These are phyloP conservation scores for Stenogyne calaminthoides DNA, from an alignment of 305 asterid genomes.

Conservation along the genomic window DNA sequence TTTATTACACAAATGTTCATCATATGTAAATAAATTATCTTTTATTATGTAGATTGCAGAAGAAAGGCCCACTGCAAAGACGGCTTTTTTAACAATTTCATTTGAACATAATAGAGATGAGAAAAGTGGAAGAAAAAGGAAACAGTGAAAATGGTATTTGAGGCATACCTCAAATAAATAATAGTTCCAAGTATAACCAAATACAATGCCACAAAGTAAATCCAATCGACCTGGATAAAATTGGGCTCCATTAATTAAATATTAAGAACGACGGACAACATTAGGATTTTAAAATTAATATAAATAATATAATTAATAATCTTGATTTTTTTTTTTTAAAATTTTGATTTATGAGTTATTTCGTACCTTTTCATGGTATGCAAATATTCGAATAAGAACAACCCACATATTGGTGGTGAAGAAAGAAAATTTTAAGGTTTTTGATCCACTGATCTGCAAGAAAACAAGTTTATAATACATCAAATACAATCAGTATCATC, in stretches of 20 bases:
- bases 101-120: not conserved
- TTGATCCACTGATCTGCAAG: constrained; percentile 76
- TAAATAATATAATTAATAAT: not conserved
- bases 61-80: not conserved
- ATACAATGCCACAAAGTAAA: constrained; percentile 76
- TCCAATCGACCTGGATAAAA: constrained; percentile 82
- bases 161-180: constrained; percentile 67
- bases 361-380: constrained; percentile 76
- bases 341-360: not conserved
- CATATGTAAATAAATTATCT: not conserved
- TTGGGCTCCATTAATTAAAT: constrained; percentile 14
- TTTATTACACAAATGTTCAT: not conserved
- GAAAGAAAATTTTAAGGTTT: constrained; percentile 80
- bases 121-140: not conserved
- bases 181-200: constrained; percentile 71
- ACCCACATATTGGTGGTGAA: constrained; percentile 97
- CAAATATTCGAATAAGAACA: constrained; percentile 77
- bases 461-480: constrained; percentile 8
- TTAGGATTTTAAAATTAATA: not conserved
- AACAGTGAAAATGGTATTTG: not conserved
- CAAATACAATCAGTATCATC: not conserved
- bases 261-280: constrained; percentile 3
- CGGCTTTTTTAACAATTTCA: no score
- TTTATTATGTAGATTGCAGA: not conserved
- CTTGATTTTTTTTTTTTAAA: not conserved